Evolutionary conservation across 441 rosid species (phyloP), one percentile per base, ranked within the genome.

Genomic region (Adansonia gregorii): DNA sequence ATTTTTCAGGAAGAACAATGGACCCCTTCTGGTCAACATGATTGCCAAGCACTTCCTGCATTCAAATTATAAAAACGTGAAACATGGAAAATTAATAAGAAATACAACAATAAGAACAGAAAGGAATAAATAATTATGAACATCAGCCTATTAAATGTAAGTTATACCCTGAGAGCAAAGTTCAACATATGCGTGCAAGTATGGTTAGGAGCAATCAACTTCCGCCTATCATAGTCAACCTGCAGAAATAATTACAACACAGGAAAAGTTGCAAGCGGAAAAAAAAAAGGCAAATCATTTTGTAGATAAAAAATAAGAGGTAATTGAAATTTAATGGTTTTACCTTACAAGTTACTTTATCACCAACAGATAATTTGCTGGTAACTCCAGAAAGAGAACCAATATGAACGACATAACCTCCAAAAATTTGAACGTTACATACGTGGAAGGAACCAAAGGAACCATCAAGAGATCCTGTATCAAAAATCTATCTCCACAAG

Each of bases 21-120:
- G 99, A 97, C 77, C 98, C 99, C 87, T 97, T 94, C 88, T 94
- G 98, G 82, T 97, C 98, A 78, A 97, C 91, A 83, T 97, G 99
- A 87, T 90, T 83, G 8, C 98, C 99, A 64, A 97, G 95, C 43
- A 94, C 97, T 84, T 97, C 94, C 99, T 96, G 90, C 68, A 80
- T 61, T 77, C 74, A 80, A 59, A 75, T 65, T 69, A 73, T 43
- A 35, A 56, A 8, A 6, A 22, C 0, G 35, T 5, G 19, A 67
- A 67, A 41, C 51, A 76, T 41, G 59, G 31, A 54, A 76, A 56
- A 45, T 2, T 19, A 24, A 12, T 66, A 54, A 76, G 55, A 75
- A 65, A 75, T 12, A 7, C 8, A 31, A 31, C 61, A 71, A 3
- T n/a, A 15, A 27, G 6, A 48, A 22, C 31, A 41, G 41, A 56